Percentiles rank a stretch among this genome's conserved stretches.
Conservation (phyloP, 2,329 filamentous ascomycete genomes). For the Bretziella fagacearum region DNA sequence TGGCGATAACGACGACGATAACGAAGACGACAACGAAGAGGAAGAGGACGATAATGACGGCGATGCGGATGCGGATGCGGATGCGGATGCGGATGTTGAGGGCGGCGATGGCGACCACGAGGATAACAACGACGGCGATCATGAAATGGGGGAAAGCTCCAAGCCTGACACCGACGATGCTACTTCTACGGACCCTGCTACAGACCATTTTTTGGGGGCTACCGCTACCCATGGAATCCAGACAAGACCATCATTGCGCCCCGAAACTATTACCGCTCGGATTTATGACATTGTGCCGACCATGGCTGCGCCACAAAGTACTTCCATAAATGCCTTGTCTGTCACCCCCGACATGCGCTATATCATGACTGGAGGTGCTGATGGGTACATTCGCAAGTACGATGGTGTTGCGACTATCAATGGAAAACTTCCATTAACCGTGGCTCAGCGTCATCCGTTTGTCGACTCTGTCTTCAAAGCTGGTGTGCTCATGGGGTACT, state of each 20-base stretch:
- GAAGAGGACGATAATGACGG: constrained; percentile 19
- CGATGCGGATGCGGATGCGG: constrained; percentile 20
- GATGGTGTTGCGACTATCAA: constrained; percentile 93
- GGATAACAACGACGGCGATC: neutral
- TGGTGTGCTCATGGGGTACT: constrained; percentile 86
- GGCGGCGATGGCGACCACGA: constrained; percentile 13
- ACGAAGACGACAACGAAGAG: constrained; percentile 23
- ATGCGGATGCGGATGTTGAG: constrained; percentile 21
- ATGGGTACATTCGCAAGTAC: constrained; percentile 94
- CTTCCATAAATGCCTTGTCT: constrained; percentile 82
- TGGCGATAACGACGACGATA: constrained; percentile 18
- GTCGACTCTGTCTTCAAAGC: constrained; percentile 95
- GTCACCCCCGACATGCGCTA: constrained; percentile 88
- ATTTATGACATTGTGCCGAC: constrained; percentile 94
- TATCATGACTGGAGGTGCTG: constrained; percentile 84
- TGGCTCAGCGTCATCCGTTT: constrained; percentile 90
- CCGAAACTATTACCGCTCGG: constrained; percentile 60
- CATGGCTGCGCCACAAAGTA: constrained; percentile 89
- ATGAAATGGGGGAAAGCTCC: neutral
- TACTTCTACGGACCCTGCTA: neutral
- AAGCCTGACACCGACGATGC: neutral
- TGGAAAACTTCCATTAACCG: constrained; percentile 79
- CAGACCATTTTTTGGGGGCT: no score
- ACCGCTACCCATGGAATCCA: no score
- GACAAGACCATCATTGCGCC: constrained; percentile 45